Evolutionary conservation across 2,329 filamentous ascomycete species (phyloP).

Genomic region (Biscogniauxia sp.): DNA sequence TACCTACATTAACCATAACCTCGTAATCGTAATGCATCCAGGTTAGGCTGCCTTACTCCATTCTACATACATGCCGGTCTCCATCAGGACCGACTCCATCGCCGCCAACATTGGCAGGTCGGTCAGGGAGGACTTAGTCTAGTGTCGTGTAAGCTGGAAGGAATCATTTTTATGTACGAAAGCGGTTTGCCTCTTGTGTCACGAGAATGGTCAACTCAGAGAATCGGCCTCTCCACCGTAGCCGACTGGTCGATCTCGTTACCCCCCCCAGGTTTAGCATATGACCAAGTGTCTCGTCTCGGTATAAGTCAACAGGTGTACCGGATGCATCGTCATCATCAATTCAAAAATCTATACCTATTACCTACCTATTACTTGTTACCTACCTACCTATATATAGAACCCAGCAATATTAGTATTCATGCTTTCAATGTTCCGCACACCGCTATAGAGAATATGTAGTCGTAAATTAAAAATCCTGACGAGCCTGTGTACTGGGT

Average conservation of each 20-base stretch:
- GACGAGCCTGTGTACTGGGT: too few relatives aligned
- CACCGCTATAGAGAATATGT: neutral
- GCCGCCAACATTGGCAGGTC: neutral
- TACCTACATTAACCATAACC: too few relatives aligned
- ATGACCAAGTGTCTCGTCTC: neutral
- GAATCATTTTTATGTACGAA: neutral
- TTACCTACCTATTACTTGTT: too few relatives aligned
- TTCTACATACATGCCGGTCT: neutral
- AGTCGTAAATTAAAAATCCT: neutral
- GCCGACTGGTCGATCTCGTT: too few relatives aligned
- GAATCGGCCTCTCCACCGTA: neutral
- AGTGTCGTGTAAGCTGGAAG: neutral
- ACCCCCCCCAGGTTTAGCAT: too few relatives aligned
- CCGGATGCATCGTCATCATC: neutral
- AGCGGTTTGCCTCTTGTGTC: neutral
- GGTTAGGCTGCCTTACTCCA: too few relatives aligned
- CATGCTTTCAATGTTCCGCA: neutral
- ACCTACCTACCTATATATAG: neutral
- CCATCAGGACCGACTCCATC: neutral
- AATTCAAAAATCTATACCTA: neutral
- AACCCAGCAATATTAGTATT: neutral
- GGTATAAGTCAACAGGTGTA: neutral
- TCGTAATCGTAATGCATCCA: too few relatives aligned
- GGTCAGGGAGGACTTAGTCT: neutral
- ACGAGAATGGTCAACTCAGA: neutral